phyloP scores from a whole-genome alignment of 2,329 filamentous ascomycete species.

The Xylariaceae sp. region DNA sequence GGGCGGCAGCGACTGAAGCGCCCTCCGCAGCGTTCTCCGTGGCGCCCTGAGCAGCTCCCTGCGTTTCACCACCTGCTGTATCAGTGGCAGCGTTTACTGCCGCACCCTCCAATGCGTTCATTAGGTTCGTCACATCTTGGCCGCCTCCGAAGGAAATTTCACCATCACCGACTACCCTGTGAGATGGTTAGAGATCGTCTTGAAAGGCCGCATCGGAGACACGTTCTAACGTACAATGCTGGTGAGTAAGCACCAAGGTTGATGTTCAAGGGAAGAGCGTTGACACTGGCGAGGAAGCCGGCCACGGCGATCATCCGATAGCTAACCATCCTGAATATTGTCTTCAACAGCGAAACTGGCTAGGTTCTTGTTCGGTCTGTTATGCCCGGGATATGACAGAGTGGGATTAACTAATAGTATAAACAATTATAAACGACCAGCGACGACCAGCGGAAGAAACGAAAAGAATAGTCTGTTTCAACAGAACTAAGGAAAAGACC shows the following conservation, averaged over 20 bases:
- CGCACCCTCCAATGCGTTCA: constrained; percentile 51
- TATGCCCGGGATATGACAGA: constrained; percentile 8
- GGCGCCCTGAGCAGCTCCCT: constrained; percentile 23
- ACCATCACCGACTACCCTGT: constrained; percentile 42
- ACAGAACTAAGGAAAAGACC: constrained; percentile 32
- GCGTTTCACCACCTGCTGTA: constrained; percentile 20
- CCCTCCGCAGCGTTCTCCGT: not conserved
- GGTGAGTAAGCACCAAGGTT: constrained; percentile 50
- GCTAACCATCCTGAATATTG: constrained; percentile 40
- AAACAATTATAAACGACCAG: constrained; percentile 40
- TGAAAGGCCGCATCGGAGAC: not conserved
- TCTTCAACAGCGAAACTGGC: constrained; percentile 1
- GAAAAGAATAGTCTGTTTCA: constrained; percentile 29
- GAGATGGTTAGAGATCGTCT: constrained; percentile 23
- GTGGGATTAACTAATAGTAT: constrained; percentile 25
- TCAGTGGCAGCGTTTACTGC: constrained; percentile 39
- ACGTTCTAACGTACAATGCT: constrained; percentile 41
- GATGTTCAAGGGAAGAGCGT: constrained; percentile 45
- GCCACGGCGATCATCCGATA: constrained; percentile 42
- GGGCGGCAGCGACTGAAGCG: constrained; percentile 28
- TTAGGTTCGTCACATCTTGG: constrained; percentile 48
- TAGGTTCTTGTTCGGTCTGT: constrained; percentile 9
- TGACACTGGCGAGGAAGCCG: constrained; percentile 39
- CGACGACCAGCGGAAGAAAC: constrained; percentile 40
- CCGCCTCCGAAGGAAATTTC: constrained; percentile 43